These are phyloP conservation scores for Acanthamoeba culbertsoni DNA, from an alignment of 208 protist genomes.

Conservation along the genomic window DNA sequence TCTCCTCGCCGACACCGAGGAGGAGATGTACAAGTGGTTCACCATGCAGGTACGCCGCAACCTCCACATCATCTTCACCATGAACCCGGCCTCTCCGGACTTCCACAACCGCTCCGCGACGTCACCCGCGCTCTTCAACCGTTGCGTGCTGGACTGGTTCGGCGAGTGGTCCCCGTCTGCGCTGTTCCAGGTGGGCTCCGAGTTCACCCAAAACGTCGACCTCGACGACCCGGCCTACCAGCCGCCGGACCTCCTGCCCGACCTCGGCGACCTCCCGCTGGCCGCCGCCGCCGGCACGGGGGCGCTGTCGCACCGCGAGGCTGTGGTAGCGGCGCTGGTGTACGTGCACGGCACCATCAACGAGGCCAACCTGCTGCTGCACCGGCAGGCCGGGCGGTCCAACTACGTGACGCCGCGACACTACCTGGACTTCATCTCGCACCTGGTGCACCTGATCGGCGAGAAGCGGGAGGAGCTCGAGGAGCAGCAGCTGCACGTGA, in stretches of 20 bases:
- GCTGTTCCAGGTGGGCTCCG: constrained; percentile 87
- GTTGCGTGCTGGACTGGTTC: constrained; percentile 99
- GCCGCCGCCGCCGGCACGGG: background rate
- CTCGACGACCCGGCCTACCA: constrained; percentile 81
- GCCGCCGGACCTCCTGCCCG: constrained; percentile 51
- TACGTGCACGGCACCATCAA: constrained; percentile 91
- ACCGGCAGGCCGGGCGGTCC: constrained; percentile 10
- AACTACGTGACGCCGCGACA: constrained; percentile 96
- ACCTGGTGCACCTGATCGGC: constrained; percentile 92
- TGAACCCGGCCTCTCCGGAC: constrained; percentile 97
- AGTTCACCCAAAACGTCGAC: constrained; percentile 91
- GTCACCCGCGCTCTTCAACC: constrained; percentile 99
- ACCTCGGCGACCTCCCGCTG: background rate
- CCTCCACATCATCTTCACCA: constrained; percentile 99
- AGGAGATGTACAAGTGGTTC: constrained; percentile 88
- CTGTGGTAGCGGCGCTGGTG: constrained; percentile 90
- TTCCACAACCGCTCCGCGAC: constrained; percentile 94
- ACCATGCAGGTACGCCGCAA: constrained; percentile 94
- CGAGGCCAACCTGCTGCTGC: constrained; percentile 86
- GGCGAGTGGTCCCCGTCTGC: constrained; percentile 96
- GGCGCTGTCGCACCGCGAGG: constrained; percentile 71
- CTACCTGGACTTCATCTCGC: constrained; percentile 96
- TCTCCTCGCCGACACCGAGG: constrained; percentile 65
- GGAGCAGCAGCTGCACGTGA: constrained; percentile 95
- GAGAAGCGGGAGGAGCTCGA: constrained; percentile 92